These are phyloP conservation scores for Backusella macrospora DNA, from an alignment of 192 early-diverging fungal genomes.

Conservation along the genomic window DNA sequence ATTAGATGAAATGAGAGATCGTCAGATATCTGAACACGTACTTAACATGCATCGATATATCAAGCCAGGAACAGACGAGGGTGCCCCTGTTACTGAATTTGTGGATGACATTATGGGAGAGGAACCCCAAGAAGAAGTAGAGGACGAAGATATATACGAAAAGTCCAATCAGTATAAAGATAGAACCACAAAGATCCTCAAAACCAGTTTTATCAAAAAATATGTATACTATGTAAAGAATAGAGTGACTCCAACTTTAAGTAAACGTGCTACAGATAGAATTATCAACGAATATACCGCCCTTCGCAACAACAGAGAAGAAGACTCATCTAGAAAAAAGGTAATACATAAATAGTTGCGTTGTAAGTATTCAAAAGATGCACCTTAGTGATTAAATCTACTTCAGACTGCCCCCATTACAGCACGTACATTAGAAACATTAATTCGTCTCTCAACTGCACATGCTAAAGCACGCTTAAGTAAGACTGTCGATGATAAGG, in stretches of 20 bases:
- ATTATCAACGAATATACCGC: slow-evolving; percentile 82
- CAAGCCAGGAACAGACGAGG: slow-evolving; percentile 82
- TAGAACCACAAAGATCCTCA: slow-evolving; percentile 63
- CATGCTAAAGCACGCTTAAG: slow-evolving; percentile 94
- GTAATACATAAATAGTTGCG: slow-evolving; percentile 39
- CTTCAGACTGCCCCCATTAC: slow-evolving; percentile 90
- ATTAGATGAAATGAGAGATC: slow-evolving; percentile 82
- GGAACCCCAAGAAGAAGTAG: slow-evolving; percentile 53
- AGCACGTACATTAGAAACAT: slow-evolving; percentile 96
- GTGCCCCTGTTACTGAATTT: slow-evolving; percentile 52
- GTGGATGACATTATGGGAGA: slow-evolving; percentile 46
- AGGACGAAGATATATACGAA: slow-evolving; percentile 73
- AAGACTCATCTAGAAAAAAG: slow-evolving; percentile 66
- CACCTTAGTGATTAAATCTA: slow-evolving; percentile 10
- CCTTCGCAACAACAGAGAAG: slow-evolving; percentile 77
- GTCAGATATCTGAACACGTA: slow-evolving; percentile 90
- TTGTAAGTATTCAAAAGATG: not conserved
- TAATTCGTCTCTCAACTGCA: slow-evolving; percentile 95
- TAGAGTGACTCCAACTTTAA: slow-evolving; percentile 82
- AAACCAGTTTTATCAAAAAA: slow-evolving; percentile 90
- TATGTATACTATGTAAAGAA: slow-evolving; percentile 94
- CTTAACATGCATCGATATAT: slow-evolving; percentile 93
- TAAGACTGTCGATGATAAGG: slow-evolving; percentile 75
- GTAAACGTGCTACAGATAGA: slow-evolving; percentile 79
- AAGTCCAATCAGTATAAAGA: slow-evolving; percentile 70